These are phyloP conservation scores for Sambucus nigra DNA, from an alignment of 129 eudicot genomes.

Conservation along the genomic window DNA sequence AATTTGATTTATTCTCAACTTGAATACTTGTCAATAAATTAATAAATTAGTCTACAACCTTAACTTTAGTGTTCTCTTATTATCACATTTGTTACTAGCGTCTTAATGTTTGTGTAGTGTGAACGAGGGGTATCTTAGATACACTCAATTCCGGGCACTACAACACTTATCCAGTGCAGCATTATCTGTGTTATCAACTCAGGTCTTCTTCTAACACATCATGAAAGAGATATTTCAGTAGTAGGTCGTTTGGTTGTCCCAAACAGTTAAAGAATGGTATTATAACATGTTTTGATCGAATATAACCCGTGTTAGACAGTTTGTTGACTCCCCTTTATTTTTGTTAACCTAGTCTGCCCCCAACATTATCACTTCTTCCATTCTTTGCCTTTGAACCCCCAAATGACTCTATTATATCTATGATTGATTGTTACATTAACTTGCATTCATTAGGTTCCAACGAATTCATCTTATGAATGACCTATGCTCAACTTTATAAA, in stretches of 20 bases:
- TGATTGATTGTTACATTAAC: too few relatives aligned
- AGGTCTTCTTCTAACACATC: conserved; percentile 48
- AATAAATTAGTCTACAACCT: neutral
- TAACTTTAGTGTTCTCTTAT: neutral
- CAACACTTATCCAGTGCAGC: conserved; percentile 92
- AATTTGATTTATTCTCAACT: neutral
- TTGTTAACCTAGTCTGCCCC: too few relatives aligned
- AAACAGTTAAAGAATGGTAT: neutral
- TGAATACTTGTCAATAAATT: neutral
- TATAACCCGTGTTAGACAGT: too few relatives aligned
- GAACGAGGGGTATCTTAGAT: conserved; percentile 87
- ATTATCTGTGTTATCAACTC: conserved; percentile 87
- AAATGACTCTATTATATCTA: too few relatives aligned
- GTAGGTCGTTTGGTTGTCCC: too few relatives aligned
- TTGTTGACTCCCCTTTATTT: too few relatives aligned
- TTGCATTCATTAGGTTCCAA: too few relatives aligned
- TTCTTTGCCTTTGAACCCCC: too few relatives aligned
- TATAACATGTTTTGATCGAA: too few relatives aligned
- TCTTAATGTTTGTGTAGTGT: conserved; percentile 56
- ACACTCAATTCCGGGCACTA: conserved; percentile 88
- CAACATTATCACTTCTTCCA: too few relatives aligned
- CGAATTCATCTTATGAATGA: too few relatives aligned
- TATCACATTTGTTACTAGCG: neutral
- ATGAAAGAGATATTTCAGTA: neutral
- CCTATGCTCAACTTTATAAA: too few relatives aligned